Conservation (phyloP, 805 yeast species). For the Candida argentea region DNA sequence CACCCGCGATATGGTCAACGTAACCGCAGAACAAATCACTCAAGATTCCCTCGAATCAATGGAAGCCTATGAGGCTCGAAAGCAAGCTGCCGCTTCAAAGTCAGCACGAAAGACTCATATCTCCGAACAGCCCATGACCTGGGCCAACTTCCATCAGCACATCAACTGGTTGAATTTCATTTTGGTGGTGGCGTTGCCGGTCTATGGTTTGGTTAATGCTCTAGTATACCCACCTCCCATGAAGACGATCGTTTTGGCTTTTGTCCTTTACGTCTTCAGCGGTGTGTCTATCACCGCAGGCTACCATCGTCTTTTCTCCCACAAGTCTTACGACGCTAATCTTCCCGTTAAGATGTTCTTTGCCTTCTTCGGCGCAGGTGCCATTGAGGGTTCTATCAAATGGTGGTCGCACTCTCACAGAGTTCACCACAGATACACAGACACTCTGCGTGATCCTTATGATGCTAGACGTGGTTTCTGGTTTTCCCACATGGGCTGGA, state of each 20-base stretch:
- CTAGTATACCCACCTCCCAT: constrained; percentile 36
- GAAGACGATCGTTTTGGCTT: constrained; percentile 44
- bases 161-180: constrained; percentile 70
- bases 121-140: constrained; percentile 72
- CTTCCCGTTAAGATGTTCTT: constrained; percentile 51
- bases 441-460: constrained; percentile 74
- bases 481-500: constrained; percentile 84
- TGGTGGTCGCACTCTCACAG: constrained; percentile 89
- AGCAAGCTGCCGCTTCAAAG: constrained; percentile 13
- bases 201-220: constrained; percentile 39
- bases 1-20: constrained; percentile 58
- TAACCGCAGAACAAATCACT: constrained; percentile 55
- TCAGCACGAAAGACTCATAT: constrained; percentile 33
- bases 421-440: constrained; percentile 81
- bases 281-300: constrained; percentile 81
- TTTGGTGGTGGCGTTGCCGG: constrained; percentile 54
- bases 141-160: constrained; percentile 60
- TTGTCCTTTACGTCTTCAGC: constrained; percentile 44
- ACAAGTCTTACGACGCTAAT: constrained; percentile 58
- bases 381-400: constrained; percentile 76
- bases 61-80: constrained; percentile 25
- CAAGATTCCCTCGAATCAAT: constrained; percentile 37
- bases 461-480: constrained; percentile 79
- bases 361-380: constrained; percentile 75
- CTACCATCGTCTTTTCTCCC: constrained; percentile 74